Percentiles rank a stretch among this genome's conserved stretches.
Conservation (phyloP, 371 early-diverging fungal species). For the Phascolomyces articulosus region DNA sequence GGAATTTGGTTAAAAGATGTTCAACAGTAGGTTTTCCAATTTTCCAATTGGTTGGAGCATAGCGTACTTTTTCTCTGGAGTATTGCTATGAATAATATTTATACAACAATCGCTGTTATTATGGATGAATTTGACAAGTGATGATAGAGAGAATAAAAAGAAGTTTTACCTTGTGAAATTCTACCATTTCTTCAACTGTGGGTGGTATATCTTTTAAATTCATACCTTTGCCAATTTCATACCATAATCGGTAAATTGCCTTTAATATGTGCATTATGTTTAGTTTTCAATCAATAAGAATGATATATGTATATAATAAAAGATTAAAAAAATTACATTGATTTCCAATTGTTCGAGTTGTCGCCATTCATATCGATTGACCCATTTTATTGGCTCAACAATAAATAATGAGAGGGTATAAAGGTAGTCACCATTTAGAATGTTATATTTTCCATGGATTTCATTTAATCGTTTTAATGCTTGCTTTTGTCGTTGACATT, state of each 20-base stretch:
- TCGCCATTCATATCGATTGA: constrained; percentile 54
- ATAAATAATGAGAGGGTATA: constrained; percentile 53
- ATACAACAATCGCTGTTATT: background rate
- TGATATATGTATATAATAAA: background rate
- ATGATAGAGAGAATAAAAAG: no score
- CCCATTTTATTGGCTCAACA: constrained; percentile 42
- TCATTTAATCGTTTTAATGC: constrained; percentile 44
- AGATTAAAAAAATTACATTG: constrained; percentile 18
- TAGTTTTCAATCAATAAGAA: no score
- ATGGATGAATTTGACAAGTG: background rate
- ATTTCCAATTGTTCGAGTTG: constrained; percentile 42
- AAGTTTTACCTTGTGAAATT: constrained; percentile 24
- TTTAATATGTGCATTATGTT: background rate
- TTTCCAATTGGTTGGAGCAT: constrained; percentile 24
- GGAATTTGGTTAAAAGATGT: constrained; percentile 27
- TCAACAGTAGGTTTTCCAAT: constrained; percentile 34
- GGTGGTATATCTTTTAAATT: constrained; percentile 55
- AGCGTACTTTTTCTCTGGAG: constrained; percentile 14
- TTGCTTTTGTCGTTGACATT: background rate
- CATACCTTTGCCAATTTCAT: constrained; percentile 40
- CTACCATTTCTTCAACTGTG: constrained; percentile 37
- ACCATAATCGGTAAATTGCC: constrained; percentile 47
- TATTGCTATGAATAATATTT: constrained; percentile 8
- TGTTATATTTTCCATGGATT: constrained; percentile 53
- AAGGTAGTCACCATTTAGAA: constrained; percentile 52